phyloP scores from a whole-genome alignment of 2,329 filamentous ascomycete species.

The Pseudocercospora pini-densiflorae region DNA sequence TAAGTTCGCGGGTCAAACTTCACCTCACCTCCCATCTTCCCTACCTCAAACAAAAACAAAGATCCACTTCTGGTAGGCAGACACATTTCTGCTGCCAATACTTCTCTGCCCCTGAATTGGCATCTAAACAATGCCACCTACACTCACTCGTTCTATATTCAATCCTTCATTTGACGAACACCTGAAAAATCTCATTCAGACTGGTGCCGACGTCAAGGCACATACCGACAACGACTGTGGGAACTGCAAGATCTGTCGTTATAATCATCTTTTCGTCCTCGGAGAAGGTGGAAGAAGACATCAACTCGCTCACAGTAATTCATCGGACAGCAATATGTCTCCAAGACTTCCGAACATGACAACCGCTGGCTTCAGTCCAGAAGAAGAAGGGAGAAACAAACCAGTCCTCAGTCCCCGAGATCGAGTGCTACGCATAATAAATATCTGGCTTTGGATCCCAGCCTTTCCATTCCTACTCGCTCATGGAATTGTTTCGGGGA shows the following conservation, averaged over 20 bases:
- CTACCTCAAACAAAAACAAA: background rate
- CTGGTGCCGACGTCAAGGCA: background rate
- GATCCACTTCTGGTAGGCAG: background rate
- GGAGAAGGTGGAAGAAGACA: background rate
- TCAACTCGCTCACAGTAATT: background rate
- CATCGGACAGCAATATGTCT: background rate
- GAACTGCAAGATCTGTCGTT: conserved; percentile 9
- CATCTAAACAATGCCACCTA: background rate
- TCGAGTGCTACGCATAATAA: background rate
- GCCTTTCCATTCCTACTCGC: background rate
- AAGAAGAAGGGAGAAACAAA: no score
- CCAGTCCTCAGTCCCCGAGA: background rate
- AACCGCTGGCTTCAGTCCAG: no score
- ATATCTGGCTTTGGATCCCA: background rate
- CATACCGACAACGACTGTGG: background rate
- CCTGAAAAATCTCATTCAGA: background rate
- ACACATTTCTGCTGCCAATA: conserved; percentile 3
- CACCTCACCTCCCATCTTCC: background rate
- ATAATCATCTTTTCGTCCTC: conserved; percentile 2
- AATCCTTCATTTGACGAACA: background rate
- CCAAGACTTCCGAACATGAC: background rate
- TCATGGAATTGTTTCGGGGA: background rate
- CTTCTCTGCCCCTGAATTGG: background rate
- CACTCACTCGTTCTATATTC: background rate
- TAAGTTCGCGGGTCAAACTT: background rate